Evolutionary conservation across 345 rosid species (phyloP).

Genomic region (Syzygium oleosum): DNA sequence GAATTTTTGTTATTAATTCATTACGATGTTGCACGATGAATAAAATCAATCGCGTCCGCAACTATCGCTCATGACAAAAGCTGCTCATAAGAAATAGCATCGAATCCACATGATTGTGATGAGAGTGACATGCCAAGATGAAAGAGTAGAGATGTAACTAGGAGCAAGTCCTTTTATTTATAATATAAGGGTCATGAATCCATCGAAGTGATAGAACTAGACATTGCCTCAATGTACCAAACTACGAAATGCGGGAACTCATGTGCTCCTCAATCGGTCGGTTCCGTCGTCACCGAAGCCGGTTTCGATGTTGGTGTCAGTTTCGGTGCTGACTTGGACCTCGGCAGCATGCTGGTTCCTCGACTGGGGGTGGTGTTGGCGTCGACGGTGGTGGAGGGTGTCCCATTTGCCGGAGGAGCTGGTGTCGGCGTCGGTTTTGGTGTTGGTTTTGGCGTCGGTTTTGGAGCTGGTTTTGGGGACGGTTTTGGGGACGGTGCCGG

Average conservation of each 20-base stretch:
- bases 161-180: neutral
- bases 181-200: neutral
- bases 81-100: neutral
- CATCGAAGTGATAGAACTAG: neutral
- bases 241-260: neutral
- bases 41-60: neutral
- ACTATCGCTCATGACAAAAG: neutral
- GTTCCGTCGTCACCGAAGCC: neutral
- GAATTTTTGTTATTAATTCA: neutral
- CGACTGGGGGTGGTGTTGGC: neutral
- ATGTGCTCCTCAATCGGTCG: neutral
- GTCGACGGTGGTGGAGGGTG: no score
- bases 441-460: neutral
- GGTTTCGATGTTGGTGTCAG: neutral
- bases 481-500: neutral
- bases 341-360: neutral
- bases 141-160: neutral
- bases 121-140: neutral
- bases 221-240: neutral
- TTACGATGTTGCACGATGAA: rapidly evolving
- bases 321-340: neutral
- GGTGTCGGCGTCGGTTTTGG: no score
- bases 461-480: neutral
- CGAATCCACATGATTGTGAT: neutral
- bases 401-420: no score